phyloP scores from a whole-genome alignment of 768 basidiomycete species.

The Naganishia vishniacii region DNA sequence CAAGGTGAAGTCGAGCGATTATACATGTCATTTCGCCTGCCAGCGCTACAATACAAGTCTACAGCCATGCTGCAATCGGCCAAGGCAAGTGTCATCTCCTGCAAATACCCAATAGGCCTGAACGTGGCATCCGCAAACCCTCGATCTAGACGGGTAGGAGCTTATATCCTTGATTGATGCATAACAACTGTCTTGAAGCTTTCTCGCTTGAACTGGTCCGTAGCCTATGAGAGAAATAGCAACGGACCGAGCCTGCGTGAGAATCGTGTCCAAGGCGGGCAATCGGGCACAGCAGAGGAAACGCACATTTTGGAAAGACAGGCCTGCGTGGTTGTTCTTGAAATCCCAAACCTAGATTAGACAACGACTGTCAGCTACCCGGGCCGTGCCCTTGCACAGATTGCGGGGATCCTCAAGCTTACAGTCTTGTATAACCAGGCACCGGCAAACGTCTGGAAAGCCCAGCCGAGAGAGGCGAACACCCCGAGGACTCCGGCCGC shows the following conservation, averaged over 20 bases:
- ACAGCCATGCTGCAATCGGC: too few species aligned
- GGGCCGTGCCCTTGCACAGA: too few species aligned
- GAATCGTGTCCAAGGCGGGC: too few species aligned
- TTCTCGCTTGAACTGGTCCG: conserved; percentile 31
- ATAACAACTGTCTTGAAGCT: conserved; percentile 31
- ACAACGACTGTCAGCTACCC: conserved; percentile 4
- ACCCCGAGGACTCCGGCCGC: conserved; percentile 75
- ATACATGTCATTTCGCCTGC: too few species aligned
- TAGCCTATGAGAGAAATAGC: conserved; percentile 14
- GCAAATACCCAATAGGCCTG: too few species aligned
- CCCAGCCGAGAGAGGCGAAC: conserved; percentile 81
- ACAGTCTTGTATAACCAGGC: conserved; percentile 42
- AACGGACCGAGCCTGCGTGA: too few species aligned
- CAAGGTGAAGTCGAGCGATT: too few species aligned
- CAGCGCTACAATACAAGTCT: too few species aligned
- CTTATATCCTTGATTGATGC: conserved; percentile 30
- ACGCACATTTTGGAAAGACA: conserved; percentile 40
- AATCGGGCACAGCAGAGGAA: too few species aligned
- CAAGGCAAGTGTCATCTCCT: too few species aligned
- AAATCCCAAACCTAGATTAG: conserved; percentile 42
- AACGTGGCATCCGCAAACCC: too few species aligned
- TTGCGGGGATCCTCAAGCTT: neutral
- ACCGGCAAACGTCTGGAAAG: conserved; percentile 59
- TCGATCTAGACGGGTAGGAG: too few species aligned
- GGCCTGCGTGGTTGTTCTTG: conserved; percentile 47